Percentiles rank a stretch among this genome's conserved stretches.
These are phyloP conservation scores for Amoebophrya sp. DNA, from an alignment of 169 alveolate genomes.

Conservation along the genomic window DNA sequence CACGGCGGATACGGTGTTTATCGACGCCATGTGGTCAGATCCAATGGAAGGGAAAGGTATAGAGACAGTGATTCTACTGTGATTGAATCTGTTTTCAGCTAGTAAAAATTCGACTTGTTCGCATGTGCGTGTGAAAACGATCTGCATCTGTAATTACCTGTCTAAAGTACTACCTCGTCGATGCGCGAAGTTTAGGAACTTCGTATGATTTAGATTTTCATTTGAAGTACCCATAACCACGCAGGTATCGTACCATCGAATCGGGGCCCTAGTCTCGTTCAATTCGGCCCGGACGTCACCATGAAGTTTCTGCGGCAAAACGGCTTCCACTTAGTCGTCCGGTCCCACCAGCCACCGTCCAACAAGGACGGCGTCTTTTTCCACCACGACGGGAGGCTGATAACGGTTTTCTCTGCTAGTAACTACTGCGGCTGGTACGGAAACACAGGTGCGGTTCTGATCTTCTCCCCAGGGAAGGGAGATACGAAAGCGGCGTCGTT, in stretches of 20 bases:
- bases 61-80: too few relatives aligned
- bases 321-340: neutral
- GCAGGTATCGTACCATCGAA: slow-evolving; percentile 4
- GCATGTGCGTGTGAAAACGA: too few relatives aligned
- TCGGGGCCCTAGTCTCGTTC: neutral
- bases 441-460: neutral
- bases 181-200: too few relatives aligned
- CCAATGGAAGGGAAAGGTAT: neutral
- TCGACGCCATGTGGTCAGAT: neutral
- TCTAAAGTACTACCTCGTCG: too few relatives aligned
- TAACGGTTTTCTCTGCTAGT: neutral
- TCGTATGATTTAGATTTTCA: too few relatives aligned
- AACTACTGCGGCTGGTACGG: slow-evolving; percentile 27
- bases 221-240: too few relatives aligned
- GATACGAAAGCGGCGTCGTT: neutral
- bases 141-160: too few relatives aligned
- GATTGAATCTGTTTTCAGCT: too few relatives aligned
- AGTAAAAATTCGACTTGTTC: too few relatives aligned
- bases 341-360: neutral
- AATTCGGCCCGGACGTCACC: slow-evolving; percentile 7
- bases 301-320: slow-evolving; percentile 16
- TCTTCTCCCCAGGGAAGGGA: neutral
- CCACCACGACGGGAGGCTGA: neutral
- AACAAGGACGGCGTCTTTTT: slow-evolving; percentile 12
- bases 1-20: too few relatives aligned